A percentile compares a stretch with the other conserved stretches of the same genome.
These are phyloP conservation scores for Boletus mariae DNA, from an alignment of 1,284 basidiomycete species.

Conservation along the genomic window DNA sequence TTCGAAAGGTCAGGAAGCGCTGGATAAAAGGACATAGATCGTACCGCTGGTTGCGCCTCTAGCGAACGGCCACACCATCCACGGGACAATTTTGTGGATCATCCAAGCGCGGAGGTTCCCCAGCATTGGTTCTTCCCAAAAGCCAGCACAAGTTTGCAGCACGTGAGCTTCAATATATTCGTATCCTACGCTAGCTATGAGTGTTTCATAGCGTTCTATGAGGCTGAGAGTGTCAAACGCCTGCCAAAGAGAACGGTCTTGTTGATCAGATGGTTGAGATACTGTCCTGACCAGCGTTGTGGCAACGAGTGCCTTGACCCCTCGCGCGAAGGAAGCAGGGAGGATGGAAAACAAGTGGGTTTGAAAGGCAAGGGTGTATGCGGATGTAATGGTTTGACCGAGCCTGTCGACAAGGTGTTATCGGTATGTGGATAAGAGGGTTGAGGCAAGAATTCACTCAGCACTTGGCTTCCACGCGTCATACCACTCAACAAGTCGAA, in stretches of 20 bases:
- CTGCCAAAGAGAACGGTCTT: constrained; percentile 48
- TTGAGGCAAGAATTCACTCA: constrained; percentile 41
- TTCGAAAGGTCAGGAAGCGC: constrained; percentile 32
- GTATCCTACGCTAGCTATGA: constrained; percentile 80
- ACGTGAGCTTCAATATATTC: constrained; percentile 79
- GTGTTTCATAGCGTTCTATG: constrained; percentile 80
- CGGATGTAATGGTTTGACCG: constrained; percentile 52
- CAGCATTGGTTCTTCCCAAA: constrained; percentile 70
- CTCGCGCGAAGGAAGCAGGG: constrained; percentile 59
- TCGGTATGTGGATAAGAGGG: constrained; percentile 4
- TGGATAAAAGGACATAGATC: constrained; percentile 17
- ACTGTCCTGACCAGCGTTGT: constrained; percentile 48
- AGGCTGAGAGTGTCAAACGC: constrained; percentile 73
- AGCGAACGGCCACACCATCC: constrained; percentile 80
- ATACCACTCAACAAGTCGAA: constrained; percentile 62
- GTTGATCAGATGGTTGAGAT: constrained; percentile 29
- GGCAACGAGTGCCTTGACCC: constrained; percentile 61
- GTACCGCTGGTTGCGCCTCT: constrained; percentile 57
- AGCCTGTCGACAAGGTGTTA: constrained; percentile 42
- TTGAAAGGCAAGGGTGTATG: constrained; percentile 66
- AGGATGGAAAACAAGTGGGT: constrained; percentile 65
- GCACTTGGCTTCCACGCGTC: constrained; percentile 58
- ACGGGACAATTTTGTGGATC: constrained; percentile 71
- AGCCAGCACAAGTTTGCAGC: constrained; percentile 56
- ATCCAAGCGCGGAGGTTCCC: constrained; percentile 69